phyloP scores from a whole-genome alignment of 805 yeast species.

The Wickerhamomyces alni region DNA sequence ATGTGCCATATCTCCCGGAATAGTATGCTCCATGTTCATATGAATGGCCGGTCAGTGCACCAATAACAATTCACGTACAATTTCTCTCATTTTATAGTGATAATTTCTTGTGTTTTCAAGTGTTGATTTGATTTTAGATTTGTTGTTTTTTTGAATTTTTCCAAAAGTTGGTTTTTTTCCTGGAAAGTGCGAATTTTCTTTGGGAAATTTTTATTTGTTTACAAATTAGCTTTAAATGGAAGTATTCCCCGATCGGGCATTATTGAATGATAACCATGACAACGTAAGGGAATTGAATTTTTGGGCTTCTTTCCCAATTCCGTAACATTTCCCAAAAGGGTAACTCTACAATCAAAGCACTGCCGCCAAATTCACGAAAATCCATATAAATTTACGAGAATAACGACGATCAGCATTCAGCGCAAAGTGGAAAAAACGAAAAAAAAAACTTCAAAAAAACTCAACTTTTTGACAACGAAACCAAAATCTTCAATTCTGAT shows the following conservation, averaged over 20 bases:
- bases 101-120: background rate
- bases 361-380: background rate
- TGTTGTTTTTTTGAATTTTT: constrained; percentile 8
- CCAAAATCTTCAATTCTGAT: too few species aligned
- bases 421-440: background rate
- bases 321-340: background rate
- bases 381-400: too few species aligned
- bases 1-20: too few species aligned
- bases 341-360: too few species aligned
- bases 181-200: background rate
- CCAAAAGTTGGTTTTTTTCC: constrained; percentile 4
- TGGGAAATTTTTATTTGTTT: constrained; percentile 8
- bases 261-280: constrained; percentile 5
- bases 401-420: background rate
- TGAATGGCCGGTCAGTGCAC: background rate
- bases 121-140: constrained; percentile 1
- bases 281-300: constrained; percentile 2
- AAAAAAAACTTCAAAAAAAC: too few species aligned
- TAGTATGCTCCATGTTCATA: too few species aligned
- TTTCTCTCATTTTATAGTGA: constrained; percentile 17
- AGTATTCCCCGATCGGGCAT: constrained; percentile 2
- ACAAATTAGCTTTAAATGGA: constrained; percentile 5
- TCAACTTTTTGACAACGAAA: too few species aligned
- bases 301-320: background rate
- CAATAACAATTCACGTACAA: constrained; percentile 13